phyloP scores from a whole-genome alignment of 2,329 filamentous ascomycete species.

The Cytospora schulzeri region DNA sequence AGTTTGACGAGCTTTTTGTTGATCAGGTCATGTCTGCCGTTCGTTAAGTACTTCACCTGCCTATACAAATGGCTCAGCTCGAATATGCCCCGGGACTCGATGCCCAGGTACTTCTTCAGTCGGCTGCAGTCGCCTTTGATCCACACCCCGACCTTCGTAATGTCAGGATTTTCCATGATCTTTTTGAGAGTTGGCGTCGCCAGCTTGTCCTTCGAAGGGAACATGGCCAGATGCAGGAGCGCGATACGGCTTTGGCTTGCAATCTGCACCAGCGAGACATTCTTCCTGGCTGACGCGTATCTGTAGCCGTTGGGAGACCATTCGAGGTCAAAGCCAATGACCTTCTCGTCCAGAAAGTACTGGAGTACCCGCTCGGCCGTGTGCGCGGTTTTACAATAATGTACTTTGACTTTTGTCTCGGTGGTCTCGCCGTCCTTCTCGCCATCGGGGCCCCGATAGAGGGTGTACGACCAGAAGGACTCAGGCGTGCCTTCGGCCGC shows the following conservation, averaged over 20 bases:
- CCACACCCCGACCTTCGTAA: conserved; percentile 77
- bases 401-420: conserved; percentile 62
- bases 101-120: conserved; percentile 64
- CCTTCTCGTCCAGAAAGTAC: conserved; percentile 67
- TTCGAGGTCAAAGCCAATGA: conserved; percentile 90
- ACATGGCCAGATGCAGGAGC: conserved; percentile 78
- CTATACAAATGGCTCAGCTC: conserved; percentile 84
- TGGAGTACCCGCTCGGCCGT: conserved; percentile 68
- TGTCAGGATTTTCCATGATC: conserved; percentile 69
- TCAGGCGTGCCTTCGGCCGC: conserved; percentile 46
- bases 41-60: conserved; percentile 67
- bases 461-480: conserved; percentile 68
- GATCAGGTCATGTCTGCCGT: conserved; percentile 55
- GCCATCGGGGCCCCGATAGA: conserved; percentile 60
- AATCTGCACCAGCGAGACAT: conserved; percentile 81
- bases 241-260: conserved; percentile 76
- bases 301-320: conserved; percentile 64
- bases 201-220: conserved; percentile 55
- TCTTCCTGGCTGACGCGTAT: conserved; percentile 58
- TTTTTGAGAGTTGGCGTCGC: conserved; percentile 70
- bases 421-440: conserved; percentile 38
- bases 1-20: conserved; percentile 69
- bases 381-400: conserved; percentile 73
- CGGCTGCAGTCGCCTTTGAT: conserved; percentile 73
- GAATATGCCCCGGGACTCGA: conserved; percentile 68